phyloP scores from a whole-genome alignment of 2,329 filamentous ascomycete species.

The Calonectria hongkongensis region DNA sequence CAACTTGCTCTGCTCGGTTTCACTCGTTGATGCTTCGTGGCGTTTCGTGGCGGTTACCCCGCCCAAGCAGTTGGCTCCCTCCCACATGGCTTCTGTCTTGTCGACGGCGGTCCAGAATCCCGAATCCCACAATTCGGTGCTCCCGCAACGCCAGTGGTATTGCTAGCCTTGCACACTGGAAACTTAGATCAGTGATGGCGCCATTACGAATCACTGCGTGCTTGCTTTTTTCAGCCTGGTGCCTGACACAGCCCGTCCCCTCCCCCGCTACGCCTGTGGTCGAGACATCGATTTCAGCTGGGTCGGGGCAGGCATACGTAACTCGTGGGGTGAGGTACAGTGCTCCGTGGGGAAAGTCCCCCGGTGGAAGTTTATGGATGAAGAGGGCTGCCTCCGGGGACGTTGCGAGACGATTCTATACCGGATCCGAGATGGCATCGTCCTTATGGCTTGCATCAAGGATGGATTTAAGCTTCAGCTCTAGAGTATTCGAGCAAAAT shows the following conservation, averaged over 20 bases:
- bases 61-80: conserved; percentile 18
- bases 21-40: not conserved
- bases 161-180: not conserved
- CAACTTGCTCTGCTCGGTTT: not conserved
- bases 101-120: conserved; percentile 7
- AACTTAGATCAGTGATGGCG: conserved; percentile 13
- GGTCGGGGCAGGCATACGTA: conserved; percentile 21
- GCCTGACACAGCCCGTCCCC: conserved; percentile 24
- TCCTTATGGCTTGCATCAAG: not conserved
- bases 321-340: not conserved
- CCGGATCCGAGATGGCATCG: not conserved
- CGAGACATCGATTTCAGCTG: conserved; percentile 30
- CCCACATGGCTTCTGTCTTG: conserved; percentile 3
- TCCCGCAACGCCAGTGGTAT: not conserved
- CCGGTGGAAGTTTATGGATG: no score
- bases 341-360: not conserved
- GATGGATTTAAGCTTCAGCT: conserved; percentile 15
- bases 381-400: not conserved
- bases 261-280: conserved; percentile 24
- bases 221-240: conserved; percentile 29
- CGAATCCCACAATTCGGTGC: conserved; percentile 21
- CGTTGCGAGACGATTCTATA: not conserved
- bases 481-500: conserved; percentile 1
- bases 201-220: conserved; percentile 10
- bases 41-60: conserved; percentile 10